Conservation (phyloP, 352 stramenopile genomes). For the Hyaloperonospora brassicae region DNA sequence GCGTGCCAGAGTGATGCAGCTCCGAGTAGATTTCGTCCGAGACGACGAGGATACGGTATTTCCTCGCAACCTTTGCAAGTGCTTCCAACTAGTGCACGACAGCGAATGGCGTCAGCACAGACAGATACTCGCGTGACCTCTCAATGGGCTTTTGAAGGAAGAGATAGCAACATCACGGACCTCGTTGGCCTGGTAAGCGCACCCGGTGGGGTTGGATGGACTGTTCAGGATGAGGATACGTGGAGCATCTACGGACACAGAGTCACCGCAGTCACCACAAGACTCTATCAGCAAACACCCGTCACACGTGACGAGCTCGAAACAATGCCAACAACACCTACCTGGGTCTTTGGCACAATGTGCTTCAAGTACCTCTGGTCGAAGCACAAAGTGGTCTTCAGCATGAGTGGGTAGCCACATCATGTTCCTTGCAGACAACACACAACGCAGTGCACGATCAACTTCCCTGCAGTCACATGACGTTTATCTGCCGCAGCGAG, state of each 20-base stretch:
- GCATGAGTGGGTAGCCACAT: constrained; percentile 79
- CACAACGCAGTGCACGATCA: background rate
- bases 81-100: constrained; percentile 33
- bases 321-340: constrained; percentile 8
- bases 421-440: constrained; percentile 53
- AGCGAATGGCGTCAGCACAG: constrained; percentile 1
- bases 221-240: constrained; percentile 84
- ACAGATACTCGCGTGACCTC: background rate
- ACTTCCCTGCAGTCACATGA: background rate
- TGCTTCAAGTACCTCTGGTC: constrained; percentile 70
- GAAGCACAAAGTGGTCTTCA: constrained; percentile 73
- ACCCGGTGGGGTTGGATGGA: constrained; percentile 79
- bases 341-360: constrained; percentile 74
- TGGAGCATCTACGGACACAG: constrained; percentile 46
- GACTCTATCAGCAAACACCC: constrained; percentile 3
- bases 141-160: constrained; percentile 2
- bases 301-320: background rate
- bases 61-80: constrained; percentile 64
- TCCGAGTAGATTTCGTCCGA: constrained; percentile 88
- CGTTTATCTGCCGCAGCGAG: background rate
- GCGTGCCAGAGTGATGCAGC: constrained; percentile 60
- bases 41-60: constrained; percentile 84
- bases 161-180: constrained; percentile 19
- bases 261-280: background rate
- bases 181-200: constrained; percentile 71